Percentiles rank a stretch among this genome's conserved stretches.
These are phyloP conservation scores for Amylostereum areolatum DNA, from an alignment of 1,284 basidiomycete species.

Conservation along the genomic window DNA sequence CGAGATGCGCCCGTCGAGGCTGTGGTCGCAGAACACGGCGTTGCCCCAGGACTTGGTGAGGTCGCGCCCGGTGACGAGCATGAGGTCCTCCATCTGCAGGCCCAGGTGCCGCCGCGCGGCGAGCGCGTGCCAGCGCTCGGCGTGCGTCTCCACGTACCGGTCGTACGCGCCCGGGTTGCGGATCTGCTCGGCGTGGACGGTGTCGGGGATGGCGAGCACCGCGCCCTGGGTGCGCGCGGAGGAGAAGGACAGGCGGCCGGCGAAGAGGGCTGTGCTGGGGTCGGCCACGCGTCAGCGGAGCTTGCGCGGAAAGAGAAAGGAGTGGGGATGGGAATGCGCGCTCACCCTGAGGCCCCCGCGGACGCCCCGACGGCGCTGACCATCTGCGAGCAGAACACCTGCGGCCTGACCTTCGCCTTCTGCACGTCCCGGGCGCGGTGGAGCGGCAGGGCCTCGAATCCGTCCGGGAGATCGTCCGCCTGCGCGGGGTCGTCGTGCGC, in stretches of 20 bases:
- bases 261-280: background rate
- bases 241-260: background rate
- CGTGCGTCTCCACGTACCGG: slow-evolving; percentile 2
- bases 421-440: background rate
- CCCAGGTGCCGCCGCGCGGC: background rate
- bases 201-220: slow-evolving; percentile 1
- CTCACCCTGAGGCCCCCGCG: too few species aligned
- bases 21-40: background rate
- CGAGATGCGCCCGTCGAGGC: background rate
- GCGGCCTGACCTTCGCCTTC: background rate
- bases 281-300: too few species aligned
- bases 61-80: slow-evolving; percentile 7
- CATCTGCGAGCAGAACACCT: background rate
- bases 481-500: background rate
- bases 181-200: background rate
- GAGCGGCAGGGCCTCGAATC: slow-evolving; percentile 2
- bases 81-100: slow-evolving; percentile 6
- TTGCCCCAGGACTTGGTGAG: slow-evolving; percentile 4
- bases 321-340: too few species aligned
- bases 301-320: too few species aligned
- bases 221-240: background rate
- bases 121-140: slow-evolving; percentile 5
- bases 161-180: background rate
- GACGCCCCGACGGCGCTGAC: background rate
- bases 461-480: background rate